These are phyloP conservation scores for Cercospora nicotianae DNA, from an alignment of 2,329 filamentous ascomycete species.

Conservation along the genomic window DNA sequence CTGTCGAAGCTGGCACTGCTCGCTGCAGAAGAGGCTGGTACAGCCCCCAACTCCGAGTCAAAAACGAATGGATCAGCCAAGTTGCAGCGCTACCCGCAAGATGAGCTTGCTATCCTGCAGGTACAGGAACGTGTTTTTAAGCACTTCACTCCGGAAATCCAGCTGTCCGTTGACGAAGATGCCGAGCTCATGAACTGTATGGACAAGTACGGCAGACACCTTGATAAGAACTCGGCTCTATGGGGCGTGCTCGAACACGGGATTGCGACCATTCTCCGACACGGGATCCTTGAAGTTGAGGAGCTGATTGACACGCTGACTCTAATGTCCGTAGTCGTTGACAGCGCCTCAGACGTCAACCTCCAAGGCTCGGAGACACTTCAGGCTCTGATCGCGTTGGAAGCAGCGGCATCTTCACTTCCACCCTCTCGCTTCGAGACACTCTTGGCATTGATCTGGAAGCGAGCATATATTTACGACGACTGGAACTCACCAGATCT, in stretches of 20 bases:
- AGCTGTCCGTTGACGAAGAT: conserved; percentile 73
- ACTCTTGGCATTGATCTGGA: conserved; percentile 72
- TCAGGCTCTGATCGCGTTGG: conserved; percentile 64
- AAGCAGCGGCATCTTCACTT: conserved; percentile 54
- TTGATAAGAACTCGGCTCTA: conserved; percentile 62
- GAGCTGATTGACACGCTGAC: conserved; percentile 75
- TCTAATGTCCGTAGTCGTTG: conserved; percentile 60
- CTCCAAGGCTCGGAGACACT: conserved; percentile 65
- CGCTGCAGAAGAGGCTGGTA: conserved; percentile 55
- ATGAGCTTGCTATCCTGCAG: conserved; percentile 67
- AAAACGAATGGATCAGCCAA: conserved; percentile 12
- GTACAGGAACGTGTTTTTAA: conserved; percentile 78
- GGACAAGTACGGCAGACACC: conserved; percentile 59
- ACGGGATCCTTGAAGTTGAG: conserved; percentile 63
- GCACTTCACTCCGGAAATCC: conserved; percentile 67
- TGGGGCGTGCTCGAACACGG: conserved; percentile 68
- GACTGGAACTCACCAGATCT: conserved; percentile 73
- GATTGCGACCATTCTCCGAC: conserved; percentile 67
- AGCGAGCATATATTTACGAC: conserved; percentile 78
- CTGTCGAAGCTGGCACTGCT: conserved; percentile 76
- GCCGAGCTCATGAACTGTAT: conserved; percentile 76
- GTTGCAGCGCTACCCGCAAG: conserved; percentile 6
- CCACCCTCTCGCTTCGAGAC: conserved; percentile 58
- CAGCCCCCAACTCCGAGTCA: background rate
- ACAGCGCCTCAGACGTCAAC: conserved; percentile 50